A percentile compares a stretch with the other conserved stretches of the same genome.
Conservation (phyloP, 352 stramenopile species). For the Pythium periplocum region DNA sequence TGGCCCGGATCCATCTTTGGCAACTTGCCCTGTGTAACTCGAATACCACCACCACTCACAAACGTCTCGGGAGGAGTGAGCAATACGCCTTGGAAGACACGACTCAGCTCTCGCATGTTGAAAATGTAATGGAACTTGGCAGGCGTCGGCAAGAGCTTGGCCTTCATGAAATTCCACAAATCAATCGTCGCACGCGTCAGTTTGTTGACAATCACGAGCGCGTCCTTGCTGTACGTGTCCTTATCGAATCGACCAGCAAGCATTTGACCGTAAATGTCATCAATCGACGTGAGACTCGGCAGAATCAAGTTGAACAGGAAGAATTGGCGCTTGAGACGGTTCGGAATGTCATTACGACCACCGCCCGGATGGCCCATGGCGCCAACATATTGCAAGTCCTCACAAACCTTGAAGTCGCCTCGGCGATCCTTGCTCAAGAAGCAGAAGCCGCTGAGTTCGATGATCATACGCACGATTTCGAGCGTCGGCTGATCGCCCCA, state of each 20-base stretch:
- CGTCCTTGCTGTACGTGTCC: conserved; percentile 82
- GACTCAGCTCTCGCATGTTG: conserved; percentile 98
- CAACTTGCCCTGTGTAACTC: conserved; percentile 81
- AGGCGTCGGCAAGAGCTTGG: conserved; percentile 95
- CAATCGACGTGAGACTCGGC: conserved; percentile 96
- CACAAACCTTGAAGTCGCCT: conserved; percentile 97
- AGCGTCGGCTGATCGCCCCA: conserved; percentile 98
- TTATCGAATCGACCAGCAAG: conserved; percentile 91
- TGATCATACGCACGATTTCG: conserved; percentile 96
- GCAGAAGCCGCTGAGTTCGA: conserved; percentile 96
- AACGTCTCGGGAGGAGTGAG: conserved; percentile 95
- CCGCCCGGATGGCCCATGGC: conserved; percentile 97
- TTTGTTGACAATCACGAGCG: conserved; percentile 85
- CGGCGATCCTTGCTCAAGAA: conserved; percentile 98
- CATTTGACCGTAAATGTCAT: conserved; percentile 99
- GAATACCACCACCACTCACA: conserved; percentile 81
- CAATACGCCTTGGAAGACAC: conserved; percentile 97
- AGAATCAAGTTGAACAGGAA: conserved; percentile 98
- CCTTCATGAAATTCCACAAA: conserved; percentile 97
- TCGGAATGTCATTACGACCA: conserved; percentile 98
- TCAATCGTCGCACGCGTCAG: conserved; percentile 95
- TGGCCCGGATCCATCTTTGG: conserved; percentile 88
- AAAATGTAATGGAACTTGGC: conserved; percentile 99
- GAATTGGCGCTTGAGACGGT: conserved; percentile 98
- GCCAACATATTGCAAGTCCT: conserved; percentile 96